Conservation (phyloP, 306 rosid species). For the Casuarina equisetifolia region DNA sequence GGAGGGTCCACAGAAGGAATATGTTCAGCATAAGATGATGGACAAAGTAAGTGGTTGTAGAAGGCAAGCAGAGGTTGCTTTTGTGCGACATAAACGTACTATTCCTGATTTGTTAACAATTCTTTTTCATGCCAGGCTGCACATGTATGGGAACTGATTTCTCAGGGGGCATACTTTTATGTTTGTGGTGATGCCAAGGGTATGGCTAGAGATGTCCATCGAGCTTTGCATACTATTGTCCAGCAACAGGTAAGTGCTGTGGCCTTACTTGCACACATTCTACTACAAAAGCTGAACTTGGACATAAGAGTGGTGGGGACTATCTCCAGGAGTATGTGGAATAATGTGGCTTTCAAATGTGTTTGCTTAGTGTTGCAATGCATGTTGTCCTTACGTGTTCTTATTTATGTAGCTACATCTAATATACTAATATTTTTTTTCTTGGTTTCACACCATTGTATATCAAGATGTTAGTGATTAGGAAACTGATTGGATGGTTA, state of each 20-base stretch:
- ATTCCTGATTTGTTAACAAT: constrained; percentile 6
- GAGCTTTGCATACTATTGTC: constrained; percentile 72
- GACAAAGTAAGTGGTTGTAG: constrained; percentile 53
- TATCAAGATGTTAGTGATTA: background rate
- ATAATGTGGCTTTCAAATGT: background rate
- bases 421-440: background rate
- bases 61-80: constrained; percentile 3
- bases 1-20: constrained; percentile 80
- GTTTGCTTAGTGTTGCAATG: background rate
- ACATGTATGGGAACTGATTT: constrained; percentile 61
- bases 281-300: background rate
- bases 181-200: constrained; percentile 99
- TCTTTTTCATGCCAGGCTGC: constrained; percentile 56
- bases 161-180: constrained; percentile 79
- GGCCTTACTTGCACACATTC: background rate
- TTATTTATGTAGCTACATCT: background rate
- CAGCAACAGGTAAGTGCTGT: constrained; percentile 58
- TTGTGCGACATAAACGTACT: constrained; percentile 21
- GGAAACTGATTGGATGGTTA: background rate
- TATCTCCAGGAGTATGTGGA: background rate
- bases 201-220: constrained; percentile 93
- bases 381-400: background rate
- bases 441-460: background rate
- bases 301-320: background rate
- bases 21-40: constrained; percentile 87